These are phyloP conservation scores for Tephrocybe sp. DNA, from an alignment of 768 basidiomycete species.

Conservation along the genomic window DNA sequence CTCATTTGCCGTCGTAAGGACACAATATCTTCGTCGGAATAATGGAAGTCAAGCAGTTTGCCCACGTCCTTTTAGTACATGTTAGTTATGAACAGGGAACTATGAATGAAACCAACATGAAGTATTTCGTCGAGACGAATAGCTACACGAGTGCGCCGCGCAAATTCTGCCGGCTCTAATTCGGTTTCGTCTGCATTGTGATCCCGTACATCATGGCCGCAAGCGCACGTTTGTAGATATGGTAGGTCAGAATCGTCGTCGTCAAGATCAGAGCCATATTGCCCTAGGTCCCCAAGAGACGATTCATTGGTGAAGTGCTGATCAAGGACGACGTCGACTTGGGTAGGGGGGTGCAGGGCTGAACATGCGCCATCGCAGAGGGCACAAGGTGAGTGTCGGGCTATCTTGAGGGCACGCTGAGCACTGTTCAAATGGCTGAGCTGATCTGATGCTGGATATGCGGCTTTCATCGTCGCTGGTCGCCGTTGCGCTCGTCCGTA, in stretches of 20 bases:
- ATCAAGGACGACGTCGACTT: conserved; percentile 58
- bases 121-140: conserved; percentile 79
- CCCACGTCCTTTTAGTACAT: conserved; percentile 57
- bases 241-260: conserved; percentile 52
- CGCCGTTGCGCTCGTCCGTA: conserved; percentile 1
- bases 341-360: conserved; percentile 66
- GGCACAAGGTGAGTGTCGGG: conserved; percentile 74
- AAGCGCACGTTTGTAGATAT: conserved; percentile 63
- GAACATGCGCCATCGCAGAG: conserved; percentile 58
- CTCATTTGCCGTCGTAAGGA: conserved; percentile 72
- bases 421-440: conserved; percentile 45
- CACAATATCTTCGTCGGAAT: conserved; percentile 65
- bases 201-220: conserved; percentile 61
- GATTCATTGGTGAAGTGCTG: conserved; percentile 42
- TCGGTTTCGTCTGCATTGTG: conserved; percentile 64
- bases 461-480: conserved; percentile 47
- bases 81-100: background rate
- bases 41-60: conserved; percentile 76
- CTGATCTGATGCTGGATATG: conserved; percentile 64
- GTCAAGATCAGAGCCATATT: conserved; percentile 73
- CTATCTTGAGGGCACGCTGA: conserved; percentile 70
- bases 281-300: conserved; percentile 51
- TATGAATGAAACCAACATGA: conserved; percentile 52
- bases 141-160: conserved; percentile 71
- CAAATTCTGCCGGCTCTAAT: conserved; percentile 61